Base-by-base conservation (phyloP, 345 rosid species). In the Lumnitzera littorea region DNA sequence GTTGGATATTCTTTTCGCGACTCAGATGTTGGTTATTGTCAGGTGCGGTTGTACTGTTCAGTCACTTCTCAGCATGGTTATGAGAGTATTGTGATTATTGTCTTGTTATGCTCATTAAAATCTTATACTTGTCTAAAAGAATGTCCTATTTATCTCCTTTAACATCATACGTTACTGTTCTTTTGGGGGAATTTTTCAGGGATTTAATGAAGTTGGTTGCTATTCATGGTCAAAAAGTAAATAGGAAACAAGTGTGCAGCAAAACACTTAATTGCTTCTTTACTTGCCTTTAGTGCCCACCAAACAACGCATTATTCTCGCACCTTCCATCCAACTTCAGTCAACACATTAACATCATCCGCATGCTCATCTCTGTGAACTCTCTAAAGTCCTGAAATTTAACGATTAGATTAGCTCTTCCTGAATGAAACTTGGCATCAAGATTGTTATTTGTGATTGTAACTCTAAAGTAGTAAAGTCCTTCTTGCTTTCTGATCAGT, bases 21-120 rank as follows among this genome's bases (percentile, higher is more conserved):
- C 72, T 95, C 99, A 68, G 98, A 95, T 77, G 99, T 95, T 68
- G 99, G 99, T 50, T 95, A 95, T 60, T 95, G 99, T 75, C 99
- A 95, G 96, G 99, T 95, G 72, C 51, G 78, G 61, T 23, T 57
- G 43, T 24, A 55, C 27, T 57, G 41, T n/a, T 56, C 54, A 24
- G 3, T 53, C 16, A 43, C 13, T 65, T 43, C 50, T 24, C 57
- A 23, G 15, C 10, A 29, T 6, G 25, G 25, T 15, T 3, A 50
- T 65, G 6, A 11, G 15, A 24, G n/a, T 61, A 55, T 16, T 61
- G 27, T 29, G 55, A 60, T 48, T 50, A 4, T 50, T n/a, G 54
- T 17, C 52, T 24, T 58, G 20, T 58, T 58, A 50, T 31, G 62
- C 24, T 14, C 12, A 58, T 36, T 36, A 36, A 36, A 36, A 36